phyloP scores from a whole-genome alignment of 2,329 filamentous ascomycete species.

The Parascedosporium putredinis region DNA sequence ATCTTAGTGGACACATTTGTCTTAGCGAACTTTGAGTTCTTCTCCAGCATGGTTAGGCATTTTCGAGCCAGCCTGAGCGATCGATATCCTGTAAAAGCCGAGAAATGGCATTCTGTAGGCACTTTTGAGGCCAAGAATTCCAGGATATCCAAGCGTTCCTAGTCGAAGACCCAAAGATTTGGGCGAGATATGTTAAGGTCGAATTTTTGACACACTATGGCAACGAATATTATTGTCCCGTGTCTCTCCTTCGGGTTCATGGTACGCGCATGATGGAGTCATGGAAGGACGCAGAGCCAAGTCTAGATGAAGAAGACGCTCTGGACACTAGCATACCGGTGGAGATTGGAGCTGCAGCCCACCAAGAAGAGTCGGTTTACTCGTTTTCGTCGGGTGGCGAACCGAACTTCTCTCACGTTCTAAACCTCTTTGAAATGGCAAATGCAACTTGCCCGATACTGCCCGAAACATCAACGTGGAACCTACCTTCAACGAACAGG shows the following conservation, averaged over 20 bases:
- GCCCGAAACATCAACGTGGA: no score
- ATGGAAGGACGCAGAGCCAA: slow-evolving; percentile 70
- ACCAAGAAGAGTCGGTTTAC: no score
- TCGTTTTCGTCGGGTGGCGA: no score
- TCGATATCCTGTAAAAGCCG: slow-evolving; percentile 81
- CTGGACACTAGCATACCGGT: slow-evolving; percentile 20
- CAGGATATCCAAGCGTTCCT: slow-evolving; percentile 91
- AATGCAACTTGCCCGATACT: no score
- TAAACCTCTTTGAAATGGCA: no score
- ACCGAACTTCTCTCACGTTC: no score
- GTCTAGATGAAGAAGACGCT: slow-evolving; percentile 53
- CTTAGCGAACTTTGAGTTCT: slow-evolving; percentile 98
- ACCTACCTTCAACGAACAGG: no score
- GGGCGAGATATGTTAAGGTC: slow-evolving; percentile 84
- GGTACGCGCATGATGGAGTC: slow-evolving; percentile 95
- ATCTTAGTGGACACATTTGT: slow-evolving; percentile 87
- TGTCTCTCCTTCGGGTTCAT: slow-evolving; percentile 84
- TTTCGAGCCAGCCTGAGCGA: slow-evolving; percentile 91
- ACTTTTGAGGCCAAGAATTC: slow-evolving; percentile 87
- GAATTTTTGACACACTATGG: slow-evolving; percentile 92
- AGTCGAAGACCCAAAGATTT: slow-evolving; percentile 89
- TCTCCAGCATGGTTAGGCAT: slow-evolving; percentile 88
- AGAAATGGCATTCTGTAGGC: slow-evolving; percentile 84
- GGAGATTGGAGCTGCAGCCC: not conserved
- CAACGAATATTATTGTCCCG: slow-evolving; percentile 90